Base-by-base conservation (phyloP, 2,329 filamentous ascomycete species). In the Davidsoniella virescens region DNA sequence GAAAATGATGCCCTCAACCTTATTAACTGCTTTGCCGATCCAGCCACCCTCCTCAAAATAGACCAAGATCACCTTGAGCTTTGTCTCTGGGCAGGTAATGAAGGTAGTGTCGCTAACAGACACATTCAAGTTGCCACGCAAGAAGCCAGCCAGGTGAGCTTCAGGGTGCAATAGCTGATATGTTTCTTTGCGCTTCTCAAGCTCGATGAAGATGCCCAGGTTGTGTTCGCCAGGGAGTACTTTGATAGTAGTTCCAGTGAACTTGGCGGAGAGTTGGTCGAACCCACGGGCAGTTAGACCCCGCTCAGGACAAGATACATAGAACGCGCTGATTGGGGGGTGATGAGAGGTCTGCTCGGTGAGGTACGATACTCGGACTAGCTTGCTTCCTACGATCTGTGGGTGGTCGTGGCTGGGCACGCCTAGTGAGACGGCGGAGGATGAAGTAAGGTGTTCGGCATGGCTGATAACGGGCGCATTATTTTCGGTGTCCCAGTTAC, bases 341-440 rank as follows among this genome's bases (percentile, higher is more conserved):
- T 98, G 92, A 60, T 98, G 92, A 6, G 87, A 95, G 7, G 92
- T 98, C 67, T 98, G 92, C 67, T 98, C 92, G 23, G 92, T 96
- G 54, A 98, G 73, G 63, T 94, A 98, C 8, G 87, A 94, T 58
- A 98, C 78, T 57, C 82, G 84, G 57, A 94, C 75, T n/a, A 60
- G 59, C 25, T 71, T 73, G 54, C 65, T 66, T 48, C 70, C 69
- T 7, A 61, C 55, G 1, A 67, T 67, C 10, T 65, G 56, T 43
- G 65, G 56, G n/a, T 66, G 63, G 37, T 59, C 61, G 54, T 70
- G 63, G 59, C 71, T 71, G 55, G 70, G 66, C 54, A 78, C 68
- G 16, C 74, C 72, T 40, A 75, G 61, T 44, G 69, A 68, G 36
- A 69, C 67, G 20, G 68, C 69, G 2, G 71, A 74, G 40, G 68